A percentile compares a stretch with the other conserved stretches of the same genome.
phyloP scores from a whole-genome alignment of 2,329 filamentous ascomycete species.

The Sclerotinia glacialis region DNA sequence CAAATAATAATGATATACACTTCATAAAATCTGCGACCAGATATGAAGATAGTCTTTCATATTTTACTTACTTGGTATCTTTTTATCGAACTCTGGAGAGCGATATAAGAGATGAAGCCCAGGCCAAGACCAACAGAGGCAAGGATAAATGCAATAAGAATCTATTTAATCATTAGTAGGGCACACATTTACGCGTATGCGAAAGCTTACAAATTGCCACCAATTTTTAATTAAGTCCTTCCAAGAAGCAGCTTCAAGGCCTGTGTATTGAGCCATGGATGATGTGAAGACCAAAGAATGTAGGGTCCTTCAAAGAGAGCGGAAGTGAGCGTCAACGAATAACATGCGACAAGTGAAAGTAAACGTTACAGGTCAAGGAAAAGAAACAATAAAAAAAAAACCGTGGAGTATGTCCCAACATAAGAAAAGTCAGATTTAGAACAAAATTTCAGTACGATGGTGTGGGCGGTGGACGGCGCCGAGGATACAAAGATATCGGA shows the following conservation, averaged over 20 bases:
- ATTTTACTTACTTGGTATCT: constrained; percentile 18
- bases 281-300: constrained; percentile 15
- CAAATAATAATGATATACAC: not conserved
- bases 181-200: constrained; percentile 4
- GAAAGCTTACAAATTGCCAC: constrained; percentile 33
- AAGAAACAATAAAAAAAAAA: not conserved
- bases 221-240: constrained; percentile 30
- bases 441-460: not conserved
- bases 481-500: constrained; percentile 2
- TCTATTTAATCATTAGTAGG: constrained; percentile 28
- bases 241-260: constrained; percentile 32
- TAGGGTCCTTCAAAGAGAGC: constrained; percentile 12
- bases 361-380: constrained; percentile 21
- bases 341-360: constrained; percentile 14
- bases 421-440: constrained; percentile 14
- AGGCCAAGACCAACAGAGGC: constrained; percentile 29
- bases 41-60: not conserved
- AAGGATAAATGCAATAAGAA: constrained; percentile 34
- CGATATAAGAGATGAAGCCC: constrained; percentile 24
- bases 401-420: constrained; percentile 16
- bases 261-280: constrained; percentile 31
- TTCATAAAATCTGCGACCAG: not conserved
- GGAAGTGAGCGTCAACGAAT: constrained; percentile 10
- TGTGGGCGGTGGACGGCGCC: constrained; percentile 8
- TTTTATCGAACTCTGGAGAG: constrained; percentile 24